A percentile compares a stretch with the other conserved stretches of the same genome.
phyloP scores from a whole-genome alignment of 2,329 filamentous ascomycete genomes.

The Chaetomium sp. region DNA sequence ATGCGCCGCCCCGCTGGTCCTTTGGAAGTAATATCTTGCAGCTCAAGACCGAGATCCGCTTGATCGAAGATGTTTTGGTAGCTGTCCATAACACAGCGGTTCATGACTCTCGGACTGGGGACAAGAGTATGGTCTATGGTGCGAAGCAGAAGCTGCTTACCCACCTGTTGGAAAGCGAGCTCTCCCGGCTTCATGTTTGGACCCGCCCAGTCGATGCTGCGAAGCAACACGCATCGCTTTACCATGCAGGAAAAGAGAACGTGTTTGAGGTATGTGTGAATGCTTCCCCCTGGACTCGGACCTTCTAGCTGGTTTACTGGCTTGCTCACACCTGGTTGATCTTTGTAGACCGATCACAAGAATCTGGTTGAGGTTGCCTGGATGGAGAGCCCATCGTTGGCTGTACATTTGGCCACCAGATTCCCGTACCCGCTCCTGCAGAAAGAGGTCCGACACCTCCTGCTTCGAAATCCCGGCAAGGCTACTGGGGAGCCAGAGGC shows the following conservation, averaged over 20 bases:
- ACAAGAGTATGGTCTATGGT: constrained; percentile 59
- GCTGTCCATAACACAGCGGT: constrained; percentile 59
- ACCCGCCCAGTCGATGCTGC: constrained; percentile 65
- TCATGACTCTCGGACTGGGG: constrained; percentile 48
- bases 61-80: constrained; percentile 67
- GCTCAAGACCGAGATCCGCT: constrained; percentile 81
- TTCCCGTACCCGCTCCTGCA: constrained; percentile 70
- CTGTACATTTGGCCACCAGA: constrained; percentile 74
- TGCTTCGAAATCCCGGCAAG: constrained; percentile 78
- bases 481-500: constrained; percentile 76
- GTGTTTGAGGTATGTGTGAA: constrained; percentile 33
- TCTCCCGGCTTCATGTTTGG: constrained; percentile 81
- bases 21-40: constrained; percentile 92
- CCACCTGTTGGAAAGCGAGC: constrained; percentile 76
- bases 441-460: constrained; percentile 68
- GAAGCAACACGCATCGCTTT: constrained; percentile 33
- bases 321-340: background rate
- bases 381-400: constrained; percentile 76
- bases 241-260: constrained; percentile 34
- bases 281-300: background rate
- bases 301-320: background rate
- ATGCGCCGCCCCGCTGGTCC: constrained; percentile 76
- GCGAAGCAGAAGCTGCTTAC: constrained; percentile 79
- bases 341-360: constrained; percentile 46
- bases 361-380: constrained; percentile 76